A percentile compares a stretch with the other conserved stretches of the same genome.
Conservation (phyloP, 176 grass and related monocot species). For the Cymbopogon citratus region DNA sequence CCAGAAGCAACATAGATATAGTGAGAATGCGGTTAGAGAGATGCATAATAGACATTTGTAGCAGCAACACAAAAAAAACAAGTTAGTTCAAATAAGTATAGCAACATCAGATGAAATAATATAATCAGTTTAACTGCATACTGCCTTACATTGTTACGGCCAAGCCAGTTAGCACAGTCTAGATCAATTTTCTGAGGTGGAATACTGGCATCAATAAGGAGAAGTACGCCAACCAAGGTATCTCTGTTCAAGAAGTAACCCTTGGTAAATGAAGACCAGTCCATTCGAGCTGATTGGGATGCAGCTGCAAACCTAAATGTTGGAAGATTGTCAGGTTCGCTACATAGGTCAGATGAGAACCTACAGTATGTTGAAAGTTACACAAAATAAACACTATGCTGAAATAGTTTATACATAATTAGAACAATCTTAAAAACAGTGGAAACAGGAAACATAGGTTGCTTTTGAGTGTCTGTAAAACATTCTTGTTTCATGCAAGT, state of each 20-base stretch:
- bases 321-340: background rate
- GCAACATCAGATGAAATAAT: background rate
- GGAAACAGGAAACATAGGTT: background rate
- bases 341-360: background rate
- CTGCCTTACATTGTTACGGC: constrained; percentile 79
- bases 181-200: constrained; percentile 85
- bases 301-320: constrained; percentile 70
- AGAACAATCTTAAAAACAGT: background rate
- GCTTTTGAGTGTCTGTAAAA: background rate
- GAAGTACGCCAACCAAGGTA: constrained; percentile 66
- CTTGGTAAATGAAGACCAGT: constrained; percentile 95
- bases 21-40: background rate
- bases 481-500: background rate
- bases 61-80: background rate
- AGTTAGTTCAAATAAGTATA: background rate
- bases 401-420: background rate
- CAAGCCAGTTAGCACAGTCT: constrained; percentile 96
- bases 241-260: constrained; percentile 93
- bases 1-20: background rate
- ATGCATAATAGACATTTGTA: background rate
- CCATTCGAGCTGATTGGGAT: constrained; percentile 63
- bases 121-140: background rate
- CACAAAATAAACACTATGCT: background rate
- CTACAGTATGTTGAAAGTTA: background rate
- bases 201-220: constrained; percentile 87